Evolutionary conservation across 2,329 filamentous ascomycete species (phyloP).

Genomic region (Aspergillus ibericus): DNA sequence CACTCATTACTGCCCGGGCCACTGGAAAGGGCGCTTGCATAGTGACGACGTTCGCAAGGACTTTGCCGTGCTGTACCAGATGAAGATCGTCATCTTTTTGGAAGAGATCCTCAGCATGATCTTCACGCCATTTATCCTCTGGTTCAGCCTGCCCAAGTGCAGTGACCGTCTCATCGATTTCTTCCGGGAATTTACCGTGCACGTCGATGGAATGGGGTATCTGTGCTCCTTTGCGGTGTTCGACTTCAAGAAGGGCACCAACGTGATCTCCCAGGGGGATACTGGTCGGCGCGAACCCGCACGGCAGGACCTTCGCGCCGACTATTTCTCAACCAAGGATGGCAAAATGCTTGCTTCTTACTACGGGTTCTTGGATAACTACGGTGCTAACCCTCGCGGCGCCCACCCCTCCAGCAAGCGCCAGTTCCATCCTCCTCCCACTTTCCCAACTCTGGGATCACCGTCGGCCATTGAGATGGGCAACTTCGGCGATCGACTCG

Average conservation of each 20-base stretch:
- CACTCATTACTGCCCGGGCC: slow-evolving; percentile 84
- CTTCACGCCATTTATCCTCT: slow-evolving; percentile 84
- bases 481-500: slow-evolving; percentile 43
- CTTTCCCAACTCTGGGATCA: slow-evolving; percentile 70
- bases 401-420: slow-evolving; percentile 50
- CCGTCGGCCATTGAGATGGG: slow-evolving; percentile 51
- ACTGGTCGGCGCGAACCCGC: slow-evolving; percentile 29
- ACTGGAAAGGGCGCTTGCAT: slow-evolving; percentile 88
- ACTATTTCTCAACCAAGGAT: slow-evolving; percentile 93
- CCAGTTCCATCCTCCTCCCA: slow-evolving; percentile 72
- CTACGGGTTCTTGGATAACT: slow-evolving; percentile 92
- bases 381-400: slow-evolving; percentile 71
- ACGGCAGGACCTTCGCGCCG: slow-evolving; percentile 70
- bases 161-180: slow-evolving; percentile 95
- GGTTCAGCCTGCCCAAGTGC: slow-evolving; percentile 81
- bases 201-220: slow-evolving; percentile 93
- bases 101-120: slow-evolving; percentile 92
- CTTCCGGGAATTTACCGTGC: slow-evolving; percentile 95
- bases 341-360: slow-evolving; percentile 98
- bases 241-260: slow-evolving; percentile 83
- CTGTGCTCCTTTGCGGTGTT: slow-evolving; percentile 98
- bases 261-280: slow-evolving; percentile 50
- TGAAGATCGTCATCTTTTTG: slow-evolving; percentile 86
- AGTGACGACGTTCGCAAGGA: slow-evolving; percentile 90
- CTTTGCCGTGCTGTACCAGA: slow-evolving; percentile 86